Evolutionary conservation across 352 stramenopile species (phyloP), one percentile per base, ranked within the genome.

Genomic region (Phytophthora pini): DNA sequence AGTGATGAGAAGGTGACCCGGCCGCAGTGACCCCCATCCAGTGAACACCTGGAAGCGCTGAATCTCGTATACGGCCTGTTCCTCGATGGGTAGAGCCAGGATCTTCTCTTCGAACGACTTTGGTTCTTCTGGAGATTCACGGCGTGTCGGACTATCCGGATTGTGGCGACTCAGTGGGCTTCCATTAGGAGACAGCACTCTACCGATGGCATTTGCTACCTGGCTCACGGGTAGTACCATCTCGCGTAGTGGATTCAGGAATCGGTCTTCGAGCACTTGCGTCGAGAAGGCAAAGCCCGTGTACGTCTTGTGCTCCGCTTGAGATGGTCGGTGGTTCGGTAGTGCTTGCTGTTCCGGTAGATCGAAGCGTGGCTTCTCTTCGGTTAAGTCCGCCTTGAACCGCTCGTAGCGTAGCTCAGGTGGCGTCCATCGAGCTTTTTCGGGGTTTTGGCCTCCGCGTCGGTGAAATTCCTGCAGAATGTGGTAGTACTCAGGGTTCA

Each of bases 241-340:
- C 24, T 92, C 80, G 1, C 85, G 87, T 31, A 95, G 43, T 8
- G 86, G 85, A 58, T 93, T 92, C 38, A 93, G 60, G 65, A 94
- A 93, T 6, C 87, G 85, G 49, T 94, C 86, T 64, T 95, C 87
- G 0, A 90, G 61, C 2, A 81, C 61, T 56, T 92, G 82, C 1
- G 85, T 93, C 36, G 88, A 95, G 68, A 95, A 95, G 0, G 88
- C 88, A 52, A 94, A 94, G 7, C 88, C 86, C 0, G 86, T 92
- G 73, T 95, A 94, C 13, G 79, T 75, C 31, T 83, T 83, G 12
- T 88, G 67, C 1, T 75, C 61, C 0, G 32, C 64, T 10, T 72
- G 31, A 1, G 49, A 72, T 27, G 41, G 52, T 27, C 55, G 55
- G 13, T 70, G 63, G 40, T 70, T 61, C 3, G 63, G 61, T 3